Percentiles rank a stretch among this genome's conserved stretches.
These are phyloP conservation scores for Podila verticillata DNA, from an alignment of 192 early-diverging fungal genomes.

Conservation along the genomic window DNA sequence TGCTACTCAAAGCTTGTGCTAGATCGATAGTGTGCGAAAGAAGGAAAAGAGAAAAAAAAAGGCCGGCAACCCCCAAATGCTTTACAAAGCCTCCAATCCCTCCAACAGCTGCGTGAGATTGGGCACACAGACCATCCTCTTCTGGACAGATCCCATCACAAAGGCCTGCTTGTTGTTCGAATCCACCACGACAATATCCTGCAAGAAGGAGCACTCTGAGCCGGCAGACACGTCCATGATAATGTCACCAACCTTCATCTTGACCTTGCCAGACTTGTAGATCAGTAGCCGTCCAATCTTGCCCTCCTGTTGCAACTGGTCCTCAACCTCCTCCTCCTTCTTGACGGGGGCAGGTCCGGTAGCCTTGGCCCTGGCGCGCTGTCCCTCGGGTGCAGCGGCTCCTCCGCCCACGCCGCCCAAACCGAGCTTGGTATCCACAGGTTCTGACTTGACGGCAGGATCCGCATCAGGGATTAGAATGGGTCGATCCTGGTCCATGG, in stretches of 20 bases:
- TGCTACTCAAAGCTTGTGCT: too few relatives aligned
- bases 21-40: background rate
- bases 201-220: slow-evolving; percentile 63
- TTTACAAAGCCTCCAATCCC: slow-evolving; percentile 22
- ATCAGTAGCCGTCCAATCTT: slow-evolving; percentile 66
- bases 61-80: too few relatives aligned
- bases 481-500: slow-evolving; percentile 31
- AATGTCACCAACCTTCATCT: slow-evolving; percentile 70
- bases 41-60: background rate
- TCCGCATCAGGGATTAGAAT: slow-evolving; percentile 24
- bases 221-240: slow-evolving; percentile 66
- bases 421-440: slow-evolving; percentile 11
- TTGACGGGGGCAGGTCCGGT: slow-evolving; percentile 10
- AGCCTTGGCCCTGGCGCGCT: slow-evolving; percentile 25
- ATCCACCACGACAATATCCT: slow-evolving; percentile 70
- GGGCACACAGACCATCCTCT: slow-evolving; percentile 69
- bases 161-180: slow-evolving; percentile 57
- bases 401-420: slow-evolving; percentile 3
- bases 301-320: slow-evolving; percentile 58
- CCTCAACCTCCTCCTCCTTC: slow-evolving; percentile 16
- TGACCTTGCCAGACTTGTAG: slow-evolving; percentile 73
- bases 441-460: slow-evolving; percentile 21
- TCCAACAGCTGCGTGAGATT: slow-evolving; percentile 61
- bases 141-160: slow-evolving; percentile 65
- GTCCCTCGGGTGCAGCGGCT: slow-evolving; percentile 20